phyloP scores from a whole-genome alignment of 2,329 filamentous ascomycete genomes.

The Fusarium sp. region DNA sequence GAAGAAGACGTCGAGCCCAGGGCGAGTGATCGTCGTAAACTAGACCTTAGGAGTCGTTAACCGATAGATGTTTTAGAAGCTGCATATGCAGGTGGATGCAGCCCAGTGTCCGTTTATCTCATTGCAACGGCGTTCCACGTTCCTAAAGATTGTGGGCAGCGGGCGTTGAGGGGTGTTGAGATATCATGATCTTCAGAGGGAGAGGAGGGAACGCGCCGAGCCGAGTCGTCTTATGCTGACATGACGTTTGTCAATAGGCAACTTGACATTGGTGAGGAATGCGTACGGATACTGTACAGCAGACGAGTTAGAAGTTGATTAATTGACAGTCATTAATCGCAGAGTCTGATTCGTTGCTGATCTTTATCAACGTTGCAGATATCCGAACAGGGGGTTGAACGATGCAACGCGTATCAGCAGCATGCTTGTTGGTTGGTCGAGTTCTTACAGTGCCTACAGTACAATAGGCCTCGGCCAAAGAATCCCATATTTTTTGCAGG shows the following conservation, averaged over 20 bases:
- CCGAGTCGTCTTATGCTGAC: constrained; percentile 17
- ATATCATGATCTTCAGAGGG: constrained; percentile 14
- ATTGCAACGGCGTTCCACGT: constrained; percentile 20
- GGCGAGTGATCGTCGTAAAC: constrained; percentile 11
- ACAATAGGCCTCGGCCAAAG: not conserved
- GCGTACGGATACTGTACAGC: not conserved
- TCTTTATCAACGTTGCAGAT: constrained; percentile 2
- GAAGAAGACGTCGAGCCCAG: constrained; percentile 5
- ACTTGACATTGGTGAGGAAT: not conserved
- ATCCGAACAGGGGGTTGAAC: not conserved
- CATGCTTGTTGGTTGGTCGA: constrained; percentile 2
- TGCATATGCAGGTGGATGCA: constrained; percentile 4
- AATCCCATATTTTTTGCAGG: not conserved
- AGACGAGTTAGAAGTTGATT: constrained; percentile 13
- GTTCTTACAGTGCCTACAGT: not conserved
- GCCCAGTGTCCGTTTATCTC: constrained; percentile 6
- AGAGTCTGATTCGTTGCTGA: constrained; percentile 1
- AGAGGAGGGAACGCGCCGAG: constrained; percentile 27
- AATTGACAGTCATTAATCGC: not conserved
- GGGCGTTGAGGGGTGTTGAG: constrained; percentile 7
- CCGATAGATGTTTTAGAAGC: not conserved
- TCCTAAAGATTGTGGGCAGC: not conserved
- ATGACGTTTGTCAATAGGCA: not conserved
- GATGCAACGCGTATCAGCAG: not conserved
- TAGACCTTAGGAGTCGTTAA: constrained; percentile 10